phyloP scores from a whole-genome alignment of 768 basidiomycete genomes.

The Panellus pusillus region DNA sequence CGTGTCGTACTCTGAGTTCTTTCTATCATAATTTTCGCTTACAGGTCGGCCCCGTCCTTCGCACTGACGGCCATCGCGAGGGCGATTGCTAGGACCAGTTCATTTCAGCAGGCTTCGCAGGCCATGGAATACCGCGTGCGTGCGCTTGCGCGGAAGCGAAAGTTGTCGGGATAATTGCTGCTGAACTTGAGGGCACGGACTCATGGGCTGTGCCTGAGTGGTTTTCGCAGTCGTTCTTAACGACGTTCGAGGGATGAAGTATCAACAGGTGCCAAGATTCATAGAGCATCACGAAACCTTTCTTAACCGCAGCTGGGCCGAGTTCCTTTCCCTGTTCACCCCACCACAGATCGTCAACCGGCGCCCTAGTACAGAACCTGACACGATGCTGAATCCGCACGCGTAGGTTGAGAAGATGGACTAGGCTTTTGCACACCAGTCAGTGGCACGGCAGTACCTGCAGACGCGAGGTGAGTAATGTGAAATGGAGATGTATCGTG shows the following conservation, averaged over 20 bases:
- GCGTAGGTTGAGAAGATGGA: conserved; percentile 64
- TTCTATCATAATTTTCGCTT: neutral
- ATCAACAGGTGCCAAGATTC: too few species aligned
- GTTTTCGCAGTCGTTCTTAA: conserved; percentile 44
- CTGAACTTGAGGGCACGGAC: conserved; percentile 34
- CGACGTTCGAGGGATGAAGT: conserved; percentile 1
- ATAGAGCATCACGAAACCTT: too few species aligned
- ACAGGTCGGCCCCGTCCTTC: conserved; percentile 52
- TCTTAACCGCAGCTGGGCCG: conserved; percentile 63
- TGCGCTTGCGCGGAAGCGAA: conserved; percentile 43
- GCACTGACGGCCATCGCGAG: too few species aligned
- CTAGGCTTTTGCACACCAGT: conserved; percentile 64
- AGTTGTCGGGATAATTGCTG: conserved; percentile 47
- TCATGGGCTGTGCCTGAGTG: conserved; percentile 47
- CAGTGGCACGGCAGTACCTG: conserved; percentile 21
- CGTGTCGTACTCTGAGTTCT: neutral
- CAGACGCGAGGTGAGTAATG: too few species aligned
- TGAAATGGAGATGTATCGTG: too few species aligned
- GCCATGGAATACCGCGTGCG: conserved; percentile 64
- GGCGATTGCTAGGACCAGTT: conserved; percentile 42
- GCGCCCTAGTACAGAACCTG: conserved; percentile 53
- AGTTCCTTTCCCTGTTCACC: too few species aligned
- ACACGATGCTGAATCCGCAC: conserved; percentile 68
- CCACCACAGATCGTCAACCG: too few species aligned
- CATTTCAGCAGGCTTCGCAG: conserved; percentile 53